Evolutionary conservation across 2,329 filamentous ascomycete genomes (phyloP).

Genomic region (Fusarium nodosum): DNA sequence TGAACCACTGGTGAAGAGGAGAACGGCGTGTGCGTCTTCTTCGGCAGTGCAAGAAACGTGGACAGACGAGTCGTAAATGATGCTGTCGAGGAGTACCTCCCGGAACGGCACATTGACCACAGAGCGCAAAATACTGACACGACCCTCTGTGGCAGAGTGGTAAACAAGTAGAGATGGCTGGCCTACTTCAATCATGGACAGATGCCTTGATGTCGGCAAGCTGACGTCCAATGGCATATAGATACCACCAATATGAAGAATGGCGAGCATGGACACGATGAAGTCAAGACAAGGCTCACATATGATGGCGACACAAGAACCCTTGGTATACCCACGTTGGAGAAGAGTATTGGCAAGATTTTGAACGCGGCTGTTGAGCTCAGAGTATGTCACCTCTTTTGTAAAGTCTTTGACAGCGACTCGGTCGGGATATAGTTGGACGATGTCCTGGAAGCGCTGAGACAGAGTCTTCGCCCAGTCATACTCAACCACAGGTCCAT

Average conservation of each 20-base stretch:
- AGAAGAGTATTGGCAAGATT: background rate
- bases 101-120: background rate
- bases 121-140: background rate
- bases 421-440: background rate
- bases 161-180: background rate
- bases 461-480: slow-evolving; percentile 3
- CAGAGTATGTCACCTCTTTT: background rate
- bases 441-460: background rate
- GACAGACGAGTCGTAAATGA: background rate
- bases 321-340: background rate
- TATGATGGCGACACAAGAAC: background rate
- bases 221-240: slow-evolving; percentile 7
- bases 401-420: background rate
- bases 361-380: background rate
- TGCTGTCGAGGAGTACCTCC: background rate
- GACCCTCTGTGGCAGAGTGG: background rate
- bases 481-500: background rate
- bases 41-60: background rate
- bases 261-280: background rate
- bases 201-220: background rate
- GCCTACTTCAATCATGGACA: background rate
- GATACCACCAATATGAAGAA: background rate
- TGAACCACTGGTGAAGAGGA: slow-evolving; percentile 31
- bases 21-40: background rate
- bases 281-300: background rate